These are phyloP conservation scores for Sclerotinia nivalis DNA, from an alignment of 2,329 filamentous ascomycete species.

Conservation along the genomic window DNA sequence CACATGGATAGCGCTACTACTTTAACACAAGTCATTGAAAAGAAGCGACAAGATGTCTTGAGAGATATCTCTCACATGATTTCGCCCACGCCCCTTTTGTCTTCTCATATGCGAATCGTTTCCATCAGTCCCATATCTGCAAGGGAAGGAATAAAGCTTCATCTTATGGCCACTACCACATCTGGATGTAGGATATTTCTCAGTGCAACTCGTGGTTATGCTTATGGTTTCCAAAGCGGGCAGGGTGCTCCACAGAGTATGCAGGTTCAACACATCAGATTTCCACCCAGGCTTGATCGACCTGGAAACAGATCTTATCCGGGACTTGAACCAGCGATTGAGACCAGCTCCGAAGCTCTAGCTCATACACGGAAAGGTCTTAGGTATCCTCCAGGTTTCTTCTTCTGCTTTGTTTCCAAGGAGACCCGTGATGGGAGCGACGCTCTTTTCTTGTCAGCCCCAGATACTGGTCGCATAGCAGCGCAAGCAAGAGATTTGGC, in stretches of 20 bases:
- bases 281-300: slow-evolving; percentile 63
- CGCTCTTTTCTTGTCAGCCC: slow-evolving; percentile 77
- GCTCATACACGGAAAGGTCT: slow-evolving; percentile 53
- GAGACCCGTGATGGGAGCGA: slow-evolving; percentile 61
- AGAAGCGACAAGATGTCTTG: slow-evolving; percentile 58
- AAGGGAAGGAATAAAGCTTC: slow-evolving; percentile 76
- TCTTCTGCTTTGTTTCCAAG: slow-evolving; percentile 77
- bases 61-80: slow-evolving; percentile 86
- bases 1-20: slow-evolving; percentile 71
- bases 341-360: slow-evolving; percentile 50
- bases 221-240: slow-evolving; percentile 63
- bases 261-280: slow-evolving; percentile 96
- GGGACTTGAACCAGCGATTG: slow-evolving; percentile 33
- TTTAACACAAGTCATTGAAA: slow-evolving; percentile 65
- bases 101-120: slow-evolving; percentile 70
- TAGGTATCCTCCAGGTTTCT: slow-evolving; percentile 84
- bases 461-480: slow-evolving; percentile 85
- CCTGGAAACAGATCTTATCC: slow-evolving; percentile 36
- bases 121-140: slow-evolving; percentile 83
- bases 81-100: slow-evolving; percentile 68
- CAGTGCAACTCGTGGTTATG: slow-evolving; percentile 76
- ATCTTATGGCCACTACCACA: slow-evolving; percentile 85
- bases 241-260: slow-evolving; percentile 78
- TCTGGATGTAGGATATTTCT: slow-evolving; percentile 91
- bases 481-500: slow-evolving; percentile 47